Evolutionary conservation across 257 asterid species (phyloP), one percentile per base, ranked within the genome.

Genomic region (Solanum pennellii): DNA sequence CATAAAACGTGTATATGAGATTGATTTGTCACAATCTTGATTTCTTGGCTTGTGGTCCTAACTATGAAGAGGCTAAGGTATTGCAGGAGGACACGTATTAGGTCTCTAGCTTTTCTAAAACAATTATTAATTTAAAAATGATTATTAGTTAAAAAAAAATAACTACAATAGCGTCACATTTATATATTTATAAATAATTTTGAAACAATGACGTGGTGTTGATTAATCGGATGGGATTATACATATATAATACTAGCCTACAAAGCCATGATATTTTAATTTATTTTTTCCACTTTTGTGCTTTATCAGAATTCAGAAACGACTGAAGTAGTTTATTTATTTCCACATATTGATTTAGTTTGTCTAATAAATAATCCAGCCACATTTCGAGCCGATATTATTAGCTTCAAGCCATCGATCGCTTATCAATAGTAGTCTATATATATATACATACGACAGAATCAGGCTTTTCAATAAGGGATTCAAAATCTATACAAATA

Each of bases 11-110:
- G n/a, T 23, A 9, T 60, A 47, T 7, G 62, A 4, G 27, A 79
- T 79, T 79, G 52, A 87, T 76, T 87, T 89, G 88, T 84, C 89
- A 75, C 41, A 66, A 41, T 65, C 18, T 86, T 72, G n/a, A 86
- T 89, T 69, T 72, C 33, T 59, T 25, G 65, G 11, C 29, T 1
- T 10, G 88, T 47, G 89, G 89, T 68, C 91, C 91, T 77, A 12
- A 49, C 31, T 16, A 5, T 0, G 8, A 66, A 29, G 80, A 35
- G 49, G 62, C 13, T 1, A 31, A 33, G 20, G 89, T 62, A 37
- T 83, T 5, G 45, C 60, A 65, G 15, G 27, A 31, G 52, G 89
- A 76, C 91, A 87, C 91, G 91, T 89, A 83, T 29, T 86, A 84
- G 80, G 84, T 84, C 2, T 77, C 29, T 76, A 16, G 14, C 6